These are phyloP conservation scores for Knufia fluminis DNA, from an alignment of 2,329 filamentous ascomycete genomes.

Conservation along the genomic window DNA sequence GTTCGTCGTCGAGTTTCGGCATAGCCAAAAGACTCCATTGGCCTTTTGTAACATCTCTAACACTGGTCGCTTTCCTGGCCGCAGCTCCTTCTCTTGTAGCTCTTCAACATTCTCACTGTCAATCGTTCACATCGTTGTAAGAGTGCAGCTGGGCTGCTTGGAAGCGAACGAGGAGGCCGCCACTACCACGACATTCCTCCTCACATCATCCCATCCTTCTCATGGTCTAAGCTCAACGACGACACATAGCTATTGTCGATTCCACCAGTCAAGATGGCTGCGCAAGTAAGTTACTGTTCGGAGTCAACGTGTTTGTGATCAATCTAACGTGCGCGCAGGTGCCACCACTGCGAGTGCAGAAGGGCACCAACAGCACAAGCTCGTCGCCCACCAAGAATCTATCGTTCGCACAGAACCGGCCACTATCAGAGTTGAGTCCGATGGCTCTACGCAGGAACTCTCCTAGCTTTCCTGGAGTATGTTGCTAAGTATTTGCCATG, in stretches of 20 bases:
- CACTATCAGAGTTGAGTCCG: slow-evolving; percentile 80
- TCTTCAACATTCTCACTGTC: slow-evolving; percentile 2
- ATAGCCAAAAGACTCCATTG: slow-evolving; percentile 1
- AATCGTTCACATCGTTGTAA: slow-evolving; percentile 8
- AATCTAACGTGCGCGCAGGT: slow-evolving; percentile 18
- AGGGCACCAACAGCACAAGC: slow-evolving; percentile 21
- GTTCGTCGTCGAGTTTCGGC: background rate
- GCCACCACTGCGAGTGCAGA: slow-evolving; percentile 27
- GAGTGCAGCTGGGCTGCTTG: slow-evolving; percentile 21
- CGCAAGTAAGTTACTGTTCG: slow-evolving; percentile 15
- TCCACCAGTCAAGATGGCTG: slow-evolving; percentile 16
- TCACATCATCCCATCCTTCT: slow-evolving; percentile 4
- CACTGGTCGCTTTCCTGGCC: slow-evolving; percentile 9
- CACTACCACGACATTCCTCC: background rate
- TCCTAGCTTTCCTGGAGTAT: slow-evolving; percentile 74
- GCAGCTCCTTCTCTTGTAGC: slow-evolving; percentile 5
- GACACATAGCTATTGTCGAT: slow-evolving; percentile 21
- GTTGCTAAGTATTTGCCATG: slow-evolving; percentile 43
- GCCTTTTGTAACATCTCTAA: background rate
- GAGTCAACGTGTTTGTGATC: background rate
- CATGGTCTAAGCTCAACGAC: slow-evolving; percentile 20
- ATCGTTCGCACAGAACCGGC: slow-evolving; percentile 52
- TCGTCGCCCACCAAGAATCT: slow-evolving; percentile 55
- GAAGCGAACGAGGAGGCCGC: background rate
- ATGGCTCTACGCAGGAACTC: slow-evolving; percentile 84